Base-by-base conservation (phyloP, 2,329 filamentous ascomycete species). In the Ophiostoma pallidulum region DNA sequence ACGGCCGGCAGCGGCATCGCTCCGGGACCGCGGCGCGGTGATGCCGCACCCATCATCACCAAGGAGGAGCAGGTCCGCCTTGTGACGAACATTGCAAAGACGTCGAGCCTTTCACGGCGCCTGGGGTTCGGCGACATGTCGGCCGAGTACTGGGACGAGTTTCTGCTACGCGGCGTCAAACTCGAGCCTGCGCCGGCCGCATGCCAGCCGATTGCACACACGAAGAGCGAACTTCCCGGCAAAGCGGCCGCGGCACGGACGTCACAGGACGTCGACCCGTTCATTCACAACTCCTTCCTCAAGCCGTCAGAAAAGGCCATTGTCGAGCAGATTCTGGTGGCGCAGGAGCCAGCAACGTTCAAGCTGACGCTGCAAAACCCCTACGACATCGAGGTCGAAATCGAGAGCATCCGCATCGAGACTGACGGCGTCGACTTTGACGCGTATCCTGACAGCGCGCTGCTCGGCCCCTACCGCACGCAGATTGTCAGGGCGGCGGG, bases 81-180 rank as follows among this genome's bases (percentile, higher is more conserved):
- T n/a, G 74, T 82, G 40, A 86, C 85, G 38, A 95, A 91, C 56
- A 90, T 98, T 50, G 79, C 82, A 31, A 84, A 91, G 53, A 95
- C 90, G 0, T 79, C 90, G 26, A 78, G 74, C 28, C 78, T 92
- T n/a, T 83, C 86, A 1, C 78, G 77, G 51, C 82, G 85, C 50
- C 66, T 96, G 22, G 89, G 89, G 1, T 67, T 89, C 24, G 69
- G 75, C 5, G 67, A 83, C 48, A 65, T 91, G 36, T 74, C 80
- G 45, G 89, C 88, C 6, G 85, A 92, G 56, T 98, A 96, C 61
- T 98, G 92, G 92, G 92, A 98, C 62, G 88, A 95, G 59, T 97
- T 97, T 57, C 71, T 98, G 8, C 75, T 98, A 40, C 81, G 92
- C 42, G 80, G 80, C 53, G 70, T 94, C 56, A 77, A 82, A 47